Evolutionary conservation across 192 early-diverging fungal genomes (phyloP).

Genomic region (Oehlia diaphana): DNA sequence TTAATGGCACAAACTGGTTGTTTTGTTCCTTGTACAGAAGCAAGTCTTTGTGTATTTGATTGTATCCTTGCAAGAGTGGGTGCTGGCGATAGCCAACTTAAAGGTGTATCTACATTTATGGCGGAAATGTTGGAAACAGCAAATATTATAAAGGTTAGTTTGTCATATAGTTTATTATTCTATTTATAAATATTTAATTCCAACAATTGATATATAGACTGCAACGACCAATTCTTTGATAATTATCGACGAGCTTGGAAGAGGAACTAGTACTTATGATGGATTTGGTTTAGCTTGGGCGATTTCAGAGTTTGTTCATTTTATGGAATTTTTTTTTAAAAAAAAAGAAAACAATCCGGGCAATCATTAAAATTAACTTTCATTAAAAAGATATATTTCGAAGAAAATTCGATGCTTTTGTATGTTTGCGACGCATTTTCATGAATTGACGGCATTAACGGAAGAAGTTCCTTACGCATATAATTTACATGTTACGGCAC

Average conservation of each 20-base stretch:
- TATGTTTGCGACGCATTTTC: slow-evolving; percentile 97
- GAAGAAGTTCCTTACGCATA: slow-evolving; percentile 70
- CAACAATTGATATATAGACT: slow-evolving; percentile 42
- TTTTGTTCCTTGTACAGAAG: slow-evolving; percentile 87
- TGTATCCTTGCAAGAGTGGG: slow-evolving; percentile 91
- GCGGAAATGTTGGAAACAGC: slow-evolving; percentile 93
- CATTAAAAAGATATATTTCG: slow-evolving; percentile 63
- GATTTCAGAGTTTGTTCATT: slow-evolving; percentile 77
- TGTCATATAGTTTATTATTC: neutral
- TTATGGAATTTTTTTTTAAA: neutral
- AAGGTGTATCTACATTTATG: slow-evolving; percentile 97
- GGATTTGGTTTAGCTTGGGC: slow-evolving; percentile 98
- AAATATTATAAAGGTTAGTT: slow-evolving; percentile 73
- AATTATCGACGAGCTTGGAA: slow-evolving; percentile 93
- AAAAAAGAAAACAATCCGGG: neutral
- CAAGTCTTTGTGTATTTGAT: slow-evolving; percentile 76
- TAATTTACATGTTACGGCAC: slow-evolving; percentile 88
- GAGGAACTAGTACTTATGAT: slow-evolving; percentile 98
- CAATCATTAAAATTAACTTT: slow-evolving; percentile 10
- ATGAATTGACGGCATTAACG: slow-evolving; percentile 87
- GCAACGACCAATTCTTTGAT: slow-evolving; percentile 84
- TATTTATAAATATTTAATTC: neutral
- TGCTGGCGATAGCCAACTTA: slow-evolving; percentile 89
- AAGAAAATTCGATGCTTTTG: slow-evolving; percentile 69
- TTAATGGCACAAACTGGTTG: slow-evolving; percentile 95